Base-by-base conservation (phyloP, 306 rosid genomes). In the Sindora glabra region DNA sequence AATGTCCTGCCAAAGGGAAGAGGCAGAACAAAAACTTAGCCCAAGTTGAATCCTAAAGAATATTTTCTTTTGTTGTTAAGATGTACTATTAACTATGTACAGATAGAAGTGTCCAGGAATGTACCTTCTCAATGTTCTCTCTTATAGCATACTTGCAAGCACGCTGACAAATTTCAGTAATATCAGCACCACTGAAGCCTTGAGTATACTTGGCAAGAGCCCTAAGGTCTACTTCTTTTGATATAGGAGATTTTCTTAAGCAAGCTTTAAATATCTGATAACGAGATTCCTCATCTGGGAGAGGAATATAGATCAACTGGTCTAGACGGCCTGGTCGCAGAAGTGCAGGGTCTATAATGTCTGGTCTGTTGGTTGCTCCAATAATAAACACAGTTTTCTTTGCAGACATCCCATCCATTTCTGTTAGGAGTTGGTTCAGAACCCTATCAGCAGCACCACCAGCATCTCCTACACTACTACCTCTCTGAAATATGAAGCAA, bases 391-490 rank as follows among this genome's bases (percentile, higher is more conserved):
- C 98, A 10, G 98, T 81, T 45, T 81, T 81, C 69, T 81, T 81
- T 21, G 87, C 87, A 8, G 87, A 71, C 84, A 81, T 81, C 26
- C 87, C 87, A 45, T 81, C 87, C 87, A 81, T 81, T 47, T 81
- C 87, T 0, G 87, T 81, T 5, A 92, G 95, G 54, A 92, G 88
- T 68, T 92, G 98, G 70, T 92, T 92, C 83, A 92, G 65, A 67
- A 92, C 98, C 62, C 98, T 82, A 64, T 92, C 98, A 30, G 96
- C 98, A 62, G 98, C 98, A 70, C 96, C 98, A 17, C 98, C 98
- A 46, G 95, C 98, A 74, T 92, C 98, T 53, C 98, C 98, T 2
- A 82, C 92, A 34, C 98, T 92, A 61, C 96, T 76, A 29, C 98
- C 98, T 70, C 98, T 88, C 98, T 92, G 79, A 73, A 65, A 49